Percentiles rank a stretch among this genome's conserved stretches.
phyloP scores from a whole-genome alignment of 2,329 filamentous ascomycete genomes.

The Didymosphaeria variabile region DNA sequence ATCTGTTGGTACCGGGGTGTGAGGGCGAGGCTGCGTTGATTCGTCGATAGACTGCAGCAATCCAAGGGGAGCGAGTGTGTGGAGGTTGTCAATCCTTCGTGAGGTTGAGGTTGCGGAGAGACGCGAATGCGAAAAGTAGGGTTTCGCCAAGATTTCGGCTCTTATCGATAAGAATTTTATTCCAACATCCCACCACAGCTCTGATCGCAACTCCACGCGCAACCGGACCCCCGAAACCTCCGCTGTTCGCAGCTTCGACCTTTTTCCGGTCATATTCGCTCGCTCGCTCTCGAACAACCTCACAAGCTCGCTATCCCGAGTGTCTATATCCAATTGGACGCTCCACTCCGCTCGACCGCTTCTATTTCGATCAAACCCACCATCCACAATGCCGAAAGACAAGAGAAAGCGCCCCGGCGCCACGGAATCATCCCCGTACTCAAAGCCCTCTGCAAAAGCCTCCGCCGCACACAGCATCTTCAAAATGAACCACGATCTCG shows the following conservation, averaged over 20 bases:
- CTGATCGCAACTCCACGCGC: background rate
- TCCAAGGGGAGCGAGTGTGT: no score
- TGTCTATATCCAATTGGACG: background rate
- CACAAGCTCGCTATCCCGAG: background rate
- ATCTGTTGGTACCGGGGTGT: background rate
- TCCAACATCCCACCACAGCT: background rate
- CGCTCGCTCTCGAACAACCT: background rate
- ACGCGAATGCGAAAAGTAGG: no score
- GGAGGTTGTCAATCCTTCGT: no score
- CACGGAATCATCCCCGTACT: slow-evolving; percentile 54
- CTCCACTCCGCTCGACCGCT: no score
- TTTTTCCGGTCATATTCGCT: background rate
- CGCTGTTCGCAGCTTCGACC: background rate
- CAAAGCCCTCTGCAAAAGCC: slow-evolving; percentile 57
- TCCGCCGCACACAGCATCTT: slow-evolving; percentile 81
- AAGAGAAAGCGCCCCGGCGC: slow-evolving; percentile 44
- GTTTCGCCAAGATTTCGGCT: no score
- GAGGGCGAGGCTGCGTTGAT: background rate
- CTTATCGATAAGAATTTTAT: no score
- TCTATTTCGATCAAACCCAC: background rate
- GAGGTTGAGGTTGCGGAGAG: no score
- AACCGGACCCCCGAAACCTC: background rate
- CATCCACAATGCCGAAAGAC: slow-evolving; percentile 57
- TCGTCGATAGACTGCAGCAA: background rate
- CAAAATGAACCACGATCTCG: slow-evolving; percentile 94